Percentiles rank a stretch among this genome's conserved stretches.
Conservation (phyloP, 169 alveolate genomes). For the Miamiensis avidus region DNA sequence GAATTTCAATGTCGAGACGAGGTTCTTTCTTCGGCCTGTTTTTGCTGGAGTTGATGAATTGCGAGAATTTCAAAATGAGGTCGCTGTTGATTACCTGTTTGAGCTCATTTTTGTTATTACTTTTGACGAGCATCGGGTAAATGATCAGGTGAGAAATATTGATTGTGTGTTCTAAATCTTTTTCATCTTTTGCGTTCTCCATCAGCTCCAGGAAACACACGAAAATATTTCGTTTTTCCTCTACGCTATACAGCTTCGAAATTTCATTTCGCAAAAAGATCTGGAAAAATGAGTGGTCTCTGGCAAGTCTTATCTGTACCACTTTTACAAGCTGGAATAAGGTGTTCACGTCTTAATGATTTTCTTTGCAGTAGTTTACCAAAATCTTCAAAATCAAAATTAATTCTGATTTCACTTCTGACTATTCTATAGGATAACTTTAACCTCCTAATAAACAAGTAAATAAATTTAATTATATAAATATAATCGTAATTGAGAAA, state of each 20-base stretch:
- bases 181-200: neutral
- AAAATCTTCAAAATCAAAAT: constrained; percentile 11
- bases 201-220: neutral
- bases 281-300: constrained; percentile 1
- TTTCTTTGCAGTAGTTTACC: constrained; percentile 9
- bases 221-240: neutral
- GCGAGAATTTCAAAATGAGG: neutral
- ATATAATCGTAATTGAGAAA: too few species aligned
- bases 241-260: neutral
- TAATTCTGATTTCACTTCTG: neutral
- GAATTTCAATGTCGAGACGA: constrained; percentile 10
- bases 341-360: constrained; percentile 8
- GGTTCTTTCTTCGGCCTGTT: neutral
- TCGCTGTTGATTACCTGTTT: neutral
- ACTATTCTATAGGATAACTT: constrained; percentile 1
- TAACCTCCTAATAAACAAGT: constrained; percentile 1
- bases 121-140: constrained; percentile 10
- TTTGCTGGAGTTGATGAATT: too few species aligned
- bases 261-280: constrained; percentile 11
- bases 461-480: constrained; percentile 1
- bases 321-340: constrained; percentile 9
- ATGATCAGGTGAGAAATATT: constrained; percentile 1
- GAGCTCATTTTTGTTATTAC: neutral
- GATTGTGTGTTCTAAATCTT: neutral
- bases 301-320: neutral